Conservation (phyloP, 805 yeast genomes). For the Jamesozyma gamospora region DNA sequence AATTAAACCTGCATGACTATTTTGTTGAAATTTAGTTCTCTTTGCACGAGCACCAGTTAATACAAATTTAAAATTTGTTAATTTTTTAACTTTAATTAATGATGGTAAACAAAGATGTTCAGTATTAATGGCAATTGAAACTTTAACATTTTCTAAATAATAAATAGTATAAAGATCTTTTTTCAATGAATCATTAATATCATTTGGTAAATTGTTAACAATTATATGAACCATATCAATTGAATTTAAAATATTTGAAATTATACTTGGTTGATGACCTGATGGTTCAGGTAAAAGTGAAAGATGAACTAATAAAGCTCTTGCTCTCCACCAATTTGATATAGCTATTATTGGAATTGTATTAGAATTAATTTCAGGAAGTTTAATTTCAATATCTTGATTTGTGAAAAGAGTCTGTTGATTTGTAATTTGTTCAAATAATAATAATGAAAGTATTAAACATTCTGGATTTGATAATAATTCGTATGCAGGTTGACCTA, state of each 20-base stretch:
- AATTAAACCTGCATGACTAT: slow-evolving; percentile 61
- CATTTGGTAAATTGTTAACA: slow-evolving; percentile 16
- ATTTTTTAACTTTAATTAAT: slow-evolving; percentile 43
- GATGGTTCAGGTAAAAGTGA: slow-evolving; percentile 57
- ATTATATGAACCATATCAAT: slow-evolving; percentile 22
- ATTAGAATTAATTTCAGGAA: slow-evolving; percentile 14
- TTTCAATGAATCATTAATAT: slow-evolving; percentile 21
- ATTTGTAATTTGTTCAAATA: slow-evolving; percentile 35
- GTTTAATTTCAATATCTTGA: slow-evolving; percentile 8
- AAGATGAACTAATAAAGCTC: slow-evolving; percentile 55
- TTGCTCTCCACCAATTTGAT: slow-evolving; percentile 65
- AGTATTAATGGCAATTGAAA: slow-evolving; percentile 49
- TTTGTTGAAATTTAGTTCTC: slow-evolving; percentile 72
- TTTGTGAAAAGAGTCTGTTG: slow-evolving; percentile 24
- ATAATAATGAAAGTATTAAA: slow-evolving; percentile 34
- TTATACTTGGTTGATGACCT: slow-evolving; percentile 33
- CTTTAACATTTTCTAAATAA: slow-evolving; percentile 60
- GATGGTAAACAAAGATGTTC: slow-evolving; percentile 52
- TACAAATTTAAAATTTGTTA: slow-evolving; percentile 52
- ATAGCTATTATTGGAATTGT: slow-evolving; percentile 36
- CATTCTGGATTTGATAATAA: slow-evolving; percentile 43
- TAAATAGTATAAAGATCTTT: slow-evolving; percentile 38
- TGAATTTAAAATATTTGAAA: slow-evolving; percentile 26
- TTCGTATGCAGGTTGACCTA: slow-evolving; percentile 66
- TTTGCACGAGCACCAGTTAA: slow-evolving; percentile 85